Conservation (phyloP, 2,329 filamentous ascomycete species). For the Ceratocystis papillata region DNA sequence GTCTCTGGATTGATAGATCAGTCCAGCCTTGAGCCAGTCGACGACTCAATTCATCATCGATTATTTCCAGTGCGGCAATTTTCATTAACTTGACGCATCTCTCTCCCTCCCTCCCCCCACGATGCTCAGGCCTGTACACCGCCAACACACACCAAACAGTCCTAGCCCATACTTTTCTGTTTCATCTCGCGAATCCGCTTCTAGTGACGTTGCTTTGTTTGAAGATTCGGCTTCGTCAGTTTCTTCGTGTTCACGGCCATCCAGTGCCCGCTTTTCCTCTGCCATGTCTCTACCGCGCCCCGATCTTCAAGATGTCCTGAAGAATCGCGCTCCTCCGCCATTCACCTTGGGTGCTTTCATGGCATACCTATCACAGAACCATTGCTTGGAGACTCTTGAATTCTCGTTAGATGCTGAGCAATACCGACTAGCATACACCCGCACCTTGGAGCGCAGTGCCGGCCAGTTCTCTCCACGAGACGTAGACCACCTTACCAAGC, state of each 20-base stretch:
- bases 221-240: constrained; percentile 19
- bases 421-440: constrained; percentile 53
- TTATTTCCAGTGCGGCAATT: neutral
- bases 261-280: constrained; percentile 40
- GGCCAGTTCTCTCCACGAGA: constrained; percentile 34
- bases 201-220: constrained; percentile 15
- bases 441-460: constrained; percentile 30
- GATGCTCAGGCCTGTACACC: constrained; percentile 16
- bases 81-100: neutral
- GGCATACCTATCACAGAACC: constrained; percentile 92
- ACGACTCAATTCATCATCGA: neutral
- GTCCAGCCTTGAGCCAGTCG: neutral
- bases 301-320: constrained; percentile 72
- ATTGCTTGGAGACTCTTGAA: constrained; percentile 90
- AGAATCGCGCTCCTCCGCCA: constrained; percentile 73
- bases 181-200: constrained; percentile 15
- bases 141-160: constrained; percentile 2
- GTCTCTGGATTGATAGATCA: neutral
- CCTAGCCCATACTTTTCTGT: constrained; percentile 3
- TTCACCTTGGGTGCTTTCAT: constrained; percentile 91
- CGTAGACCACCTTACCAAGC: constrained; percentile 58
- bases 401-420: constrained; percentile 90
- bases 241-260: constrained; percentile 37
- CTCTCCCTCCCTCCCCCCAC: neutral
- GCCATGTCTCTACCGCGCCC: constrained; percentile 32